Evolutionary conservation across 352 stramenopile species (phyloP).

Genomic region (Phytophthora sansomeana): DNA sequence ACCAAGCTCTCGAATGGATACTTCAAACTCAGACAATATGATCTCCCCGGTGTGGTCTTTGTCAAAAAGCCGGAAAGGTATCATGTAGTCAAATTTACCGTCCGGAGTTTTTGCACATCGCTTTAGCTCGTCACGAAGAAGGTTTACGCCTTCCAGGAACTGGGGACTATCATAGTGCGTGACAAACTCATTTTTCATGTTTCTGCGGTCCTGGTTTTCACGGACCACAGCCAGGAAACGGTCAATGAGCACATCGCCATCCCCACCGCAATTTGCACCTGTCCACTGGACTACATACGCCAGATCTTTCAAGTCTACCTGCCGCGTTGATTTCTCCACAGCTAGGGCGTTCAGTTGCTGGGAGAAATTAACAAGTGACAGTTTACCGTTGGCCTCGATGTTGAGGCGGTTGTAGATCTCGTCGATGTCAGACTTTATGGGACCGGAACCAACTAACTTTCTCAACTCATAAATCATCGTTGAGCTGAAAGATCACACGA

Average conservation of each 20-base stretch:
- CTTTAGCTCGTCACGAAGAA: slow-evolving; percentile 76
- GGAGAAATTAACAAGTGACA: slow-evolving; percentile 67
- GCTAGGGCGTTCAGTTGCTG: slow-evolving; percentile 66
- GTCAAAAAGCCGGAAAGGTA: slow-evolving; percentile 80
- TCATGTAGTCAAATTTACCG: slow-evolving; percentile 75
- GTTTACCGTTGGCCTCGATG: slow-evolving; percentile 71
- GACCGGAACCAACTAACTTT: slow-evolving; percentile 66
- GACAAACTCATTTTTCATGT: slow-evolving; percentile 88
- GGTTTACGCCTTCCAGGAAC: slow-evolving; percentile 77
- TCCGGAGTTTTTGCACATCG: slow-evolving; percentile 83
- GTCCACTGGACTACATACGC: slow-evolving; percentile 80
- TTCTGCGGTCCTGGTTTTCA: slow-evolving; percentile 74
- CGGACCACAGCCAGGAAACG: slow-evolving; percentile 74
- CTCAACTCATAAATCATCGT: slow-evolving; percentile 74
- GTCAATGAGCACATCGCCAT: slow-evolving; percentile 74
- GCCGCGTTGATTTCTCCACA: slow-evolving; percentile 57
- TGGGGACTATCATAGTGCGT: slow-evolving; percentile 83
- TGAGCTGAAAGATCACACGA: slow-evolving; percentile 37
- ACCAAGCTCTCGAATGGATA: slow-evolving; percentile 69
- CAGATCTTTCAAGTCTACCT: slow-evolving; percentile 76
- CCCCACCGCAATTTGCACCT: slow-evolving; percentile 74
- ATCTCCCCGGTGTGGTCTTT: slow-evolving; percentile 77
- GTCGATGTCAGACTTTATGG: slow-evolving; percentile 47
- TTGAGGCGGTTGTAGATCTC: slow-evolving; percentile 77
- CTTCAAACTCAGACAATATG: slow-evolving; percentile 77